Evolutionary conservation across 345 rosid genomes (phyloP).

Genomic region (Gossypioides kirkii): DNA sequence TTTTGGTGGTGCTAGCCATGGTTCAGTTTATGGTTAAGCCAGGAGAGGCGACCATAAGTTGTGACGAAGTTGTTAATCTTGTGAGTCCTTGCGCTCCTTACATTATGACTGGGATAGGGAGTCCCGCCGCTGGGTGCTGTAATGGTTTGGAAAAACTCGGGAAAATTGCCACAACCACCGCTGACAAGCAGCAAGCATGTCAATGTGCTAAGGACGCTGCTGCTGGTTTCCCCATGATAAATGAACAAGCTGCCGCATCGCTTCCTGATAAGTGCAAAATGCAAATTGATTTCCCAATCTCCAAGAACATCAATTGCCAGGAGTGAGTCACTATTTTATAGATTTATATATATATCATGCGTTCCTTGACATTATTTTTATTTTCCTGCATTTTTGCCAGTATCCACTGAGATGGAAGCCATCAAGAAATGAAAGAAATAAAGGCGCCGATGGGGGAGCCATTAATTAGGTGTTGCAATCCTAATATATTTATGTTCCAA

Average conservation of each 20-base stretch:
- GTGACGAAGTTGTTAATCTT: constrained; percentile 1
- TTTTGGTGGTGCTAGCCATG: background rate
- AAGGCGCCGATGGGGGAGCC: background rate
- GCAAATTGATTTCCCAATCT: constrained; percentile 9
- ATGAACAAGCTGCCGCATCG: constrained; percentile 13
- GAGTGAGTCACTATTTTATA: background rate
- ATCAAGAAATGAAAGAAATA: background rate
- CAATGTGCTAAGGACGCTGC: constrained; percentile 14
- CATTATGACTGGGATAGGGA: background rate
- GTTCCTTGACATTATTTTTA: background rate
- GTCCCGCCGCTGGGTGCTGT: constrained; percentile 14
- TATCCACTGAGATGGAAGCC: background rate
- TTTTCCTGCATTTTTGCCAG: background rate
- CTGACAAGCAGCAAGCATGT: background rate
- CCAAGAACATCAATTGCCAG: constrained; percentile 12
- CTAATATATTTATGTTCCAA: background rate
- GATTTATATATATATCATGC: too few species aligned
- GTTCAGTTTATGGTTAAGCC: constrained; percentile 1
- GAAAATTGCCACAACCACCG: background rate
- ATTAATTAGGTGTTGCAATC: background rate
- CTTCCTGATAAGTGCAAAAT: constrained; percentile 20
- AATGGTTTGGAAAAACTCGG: background rate
- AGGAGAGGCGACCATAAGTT: background rate
- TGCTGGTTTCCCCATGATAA: background rate
- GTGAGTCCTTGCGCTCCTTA: constrained; percentile 13